Evolutionary conservation across 2,329 filamentous ascomycete species (phyloP), one percentile per base, ranked within the genome.

Genomic region (Nannizzia gypsea): DNA sequence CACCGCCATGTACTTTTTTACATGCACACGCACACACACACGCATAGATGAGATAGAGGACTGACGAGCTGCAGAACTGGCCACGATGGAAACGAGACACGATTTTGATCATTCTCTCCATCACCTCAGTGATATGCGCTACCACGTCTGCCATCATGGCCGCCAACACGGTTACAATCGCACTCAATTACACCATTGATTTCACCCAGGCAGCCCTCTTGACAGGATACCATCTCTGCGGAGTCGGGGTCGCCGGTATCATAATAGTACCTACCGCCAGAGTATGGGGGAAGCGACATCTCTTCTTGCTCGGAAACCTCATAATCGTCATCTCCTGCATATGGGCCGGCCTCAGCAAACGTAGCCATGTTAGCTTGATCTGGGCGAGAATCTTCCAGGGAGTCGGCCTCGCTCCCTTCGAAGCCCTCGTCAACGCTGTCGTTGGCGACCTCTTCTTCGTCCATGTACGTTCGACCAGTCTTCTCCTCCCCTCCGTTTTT

Each of bases 371-470:
- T 15, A 89, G 84, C 67, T 77, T 96, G 62, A 70, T 93, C 3
- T 89, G 84, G 74, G 87, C 92, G 11, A 81, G 92, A 11, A 81
- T 95, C 57, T 82, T 95, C 60, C 92, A 96, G 72, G 92, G 92
- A 20, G 81, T 96, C 48, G 90, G 87, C 0, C 80, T 90, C 17
- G 90, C 90, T 6, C 91, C 92, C 0, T 96, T 93, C 65, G 92
- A 97, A 74, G 88, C 89, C 0, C 77, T 96, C 24, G 86, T 96
- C 61, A 96, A 95, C 72, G 89, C 89, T 0, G 86, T 84, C 56
- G 88, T 96, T 5, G 92, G 90, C 44, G 92, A 97, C 71, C 71
- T 97, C 57, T 96, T 92, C 73, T 93, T 86, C 72, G 90, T 96
- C 26, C 92, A 92, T 75, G 84, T 88, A 72, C 73, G 82, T 72